Base-by-base conservation (phyloP, 148 eudicot genomes). In the Cornus florida region DNA sequence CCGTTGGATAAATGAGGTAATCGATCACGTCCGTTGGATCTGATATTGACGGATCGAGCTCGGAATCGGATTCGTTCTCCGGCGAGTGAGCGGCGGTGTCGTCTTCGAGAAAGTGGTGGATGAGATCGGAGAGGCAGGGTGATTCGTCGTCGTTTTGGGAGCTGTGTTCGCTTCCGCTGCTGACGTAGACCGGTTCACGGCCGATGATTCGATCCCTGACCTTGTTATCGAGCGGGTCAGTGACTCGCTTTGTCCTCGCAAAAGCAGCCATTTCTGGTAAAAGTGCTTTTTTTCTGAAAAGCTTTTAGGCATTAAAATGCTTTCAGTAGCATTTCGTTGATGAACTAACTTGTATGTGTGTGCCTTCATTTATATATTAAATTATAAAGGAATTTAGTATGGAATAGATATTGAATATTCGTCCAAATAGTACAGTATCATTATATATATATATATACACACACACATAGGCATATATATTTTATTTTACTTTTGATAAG, bases 151-250 rank as follows among this genome's bases (percentile, higher is more conserved):
- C 86, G 50, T 59, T 75, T 0, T 87, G 83, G 32, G 78, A 88
- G 43, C 90, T 89, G 81, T 92, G 92, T 23, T 92, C 94, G 84
- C 94, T 91, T 13, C 92, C 98, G 82, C 91, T 88, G 79, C 90
- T 92, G 67, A 78, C 84, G 41, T 76, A 83, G 38, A 65, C 80
- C 60, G 86, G 73, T 68, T 77, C 78, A 7, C n/a, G 62, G 6
- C 86, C 89, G 75, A 92, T 81, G 66, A 94, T 88, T 75, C 89
- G 74, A 6, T 84, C 88, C 53, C 87, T 89, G 8, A 86, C 82
- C 39, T 83, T 86, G 33, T 89, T 92, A 48, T 85, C 86, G 39
- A 90, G 82, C 10, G 91, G 95, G 65, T 83, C 88, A 12, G 87
- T 89, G 4, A 87, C 82, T 69, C 84, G 71, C 72, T 82, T 94